Evolutionary conservation across 169 alveolate genomes (phyloP).

Genomic region (Cryptosporidium xiaoi): DNA sequence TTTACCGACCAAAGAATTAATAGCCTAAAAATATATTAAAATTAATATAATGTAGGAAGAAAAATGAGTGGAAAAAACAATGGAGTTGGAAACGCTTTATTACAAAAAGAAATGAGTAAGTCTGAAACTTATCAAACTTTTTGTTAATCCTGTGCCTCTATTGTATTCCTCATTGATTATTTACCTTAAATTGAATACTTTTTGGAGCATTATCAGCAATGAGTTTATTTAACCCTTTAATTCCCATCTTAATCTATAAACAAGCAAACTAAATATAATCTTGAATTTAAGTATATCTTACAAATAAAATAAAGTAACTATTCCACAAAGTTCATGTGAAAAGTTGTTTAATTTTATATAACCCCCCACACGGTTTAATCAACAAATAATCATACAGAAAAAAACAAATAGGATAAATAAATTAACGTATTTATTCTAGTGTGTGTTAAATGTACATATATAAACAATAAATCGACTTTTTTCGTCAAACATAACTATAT

Average conservation of each 20-base stretch:
- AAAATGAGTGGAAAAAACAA: conserved; percentile 2
- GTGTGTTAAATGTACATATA: neutral
- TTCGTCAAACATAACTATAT: conserved; percentile 2
- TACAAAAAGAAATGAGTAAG: neutral
- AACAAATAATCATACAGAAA: neutral
- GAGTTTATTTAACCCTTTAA: conserved; percentile 89
- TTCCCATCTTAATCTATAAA: conserved; percentile 85
- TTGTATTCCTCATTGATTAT: conserved; percentile 11
- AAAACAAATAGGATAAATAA: neutral
- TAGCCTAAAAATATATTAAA: conserved; percentile 19
- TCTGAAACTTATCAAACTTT: too few relatives aligned
- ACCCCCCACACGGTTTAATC: conserved; percentile 1
- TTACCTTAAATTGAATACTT: conserved; percentile 59
- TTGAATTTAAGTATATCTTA: neutral
- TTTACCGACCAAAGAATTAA: conserved; percentile 79
- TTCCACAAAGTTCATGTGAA: conserved; percentile 6
- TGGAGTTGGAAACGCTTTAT: neutral
- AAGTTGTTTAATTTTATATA: neutral
- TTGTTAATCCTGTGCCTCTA: too few relatives aligned
- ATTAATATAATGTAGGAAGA: neutral
- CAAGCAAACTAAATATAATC: neutral
- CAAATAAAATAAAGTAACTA: neutral
- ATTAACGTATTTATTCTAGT: neutral
- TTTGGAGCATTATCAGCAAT: conserved; percentile 91
- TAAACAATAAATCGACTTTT: too few relatives aligned